Conservation (phyloP, 441 rosid species). For the Adansonia madagascariensis region DNA sequence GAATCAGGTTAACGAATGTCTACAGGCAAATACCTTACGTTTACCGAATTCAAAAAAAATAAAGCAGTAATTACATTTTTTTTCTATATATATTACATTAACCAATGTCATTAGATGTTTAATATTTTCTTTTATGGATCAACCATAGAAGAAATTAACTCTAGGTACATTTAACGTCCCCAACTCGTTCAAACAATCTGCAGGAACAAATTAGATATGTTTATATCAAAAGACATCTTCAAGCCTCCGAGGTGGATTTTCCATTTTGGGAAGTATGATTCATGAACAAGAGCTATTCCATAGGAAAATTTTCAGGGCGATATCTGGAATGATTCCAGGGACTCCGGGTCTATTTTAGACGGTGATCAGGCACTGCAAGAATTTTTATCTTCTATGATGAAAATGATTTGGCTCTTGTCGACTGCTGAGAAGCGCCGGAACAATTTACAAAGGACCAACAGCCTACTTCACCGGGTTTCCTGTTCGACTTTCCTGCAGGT, state of each 20-base stretch:
- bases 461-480: slow-evolving; percentile 17
- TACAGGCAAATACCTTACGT: background rate
- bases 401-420: slow-evolving; percentile 28
- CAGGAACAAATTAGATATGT: background rate
- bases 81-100: background rate
- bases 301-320: slow-evolving; percentile 7
- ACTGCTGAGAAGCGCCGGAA: slow-evolving; percentile 11
- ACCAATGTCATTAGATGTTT: background rate
- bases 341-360: background rate
- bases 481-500: background rate
- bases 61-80: background rate
- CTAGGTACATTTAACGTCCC: background rate
- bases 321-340: background rate
- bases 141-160: background rate
- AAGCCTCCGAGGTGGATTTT: background rate
- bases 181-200: background rate
- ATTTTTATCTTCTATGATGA: slow-evolving; percentile 6
- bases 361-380: background rate
- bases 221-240: slow-evolving; percentile 8
- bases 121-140: slow-evolving; percentile 7
- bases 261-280: background rate
- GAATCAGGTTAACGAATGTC: background rate
- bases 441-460: slow-evolving; percentile 40
- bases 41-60: background rate
- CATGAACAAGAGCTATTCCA: background rate